Conservation (phyloP, 176 grass and related monocot species). For the Phragmites australis region DNA sequence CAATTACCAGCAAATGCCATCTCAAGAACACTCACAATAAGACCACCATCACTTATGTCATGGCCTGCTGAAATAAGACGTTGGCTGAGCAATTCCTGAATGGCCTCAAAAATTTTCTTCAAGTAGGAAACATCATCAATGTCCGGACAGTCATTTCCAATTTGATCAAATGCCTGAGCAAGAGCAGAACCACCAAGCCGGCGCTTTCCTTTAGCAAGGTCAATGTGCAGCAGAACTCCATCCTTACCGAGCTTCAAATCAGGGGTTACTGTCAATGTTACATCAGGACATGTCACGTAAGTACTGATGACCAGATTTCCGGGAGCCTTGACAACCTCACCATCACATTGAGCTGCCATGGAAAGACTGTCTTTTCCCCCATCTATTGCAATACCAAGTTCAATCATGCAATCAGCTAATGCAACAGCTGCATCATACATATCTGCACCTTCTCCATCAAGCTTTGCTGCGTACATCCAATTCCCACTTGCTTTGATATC, state of each 20-base stretch:
- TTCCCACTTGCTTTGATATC: slow-evolving; percentile 94
- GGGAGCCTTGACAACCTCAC: slow-evolving; percentile 85
- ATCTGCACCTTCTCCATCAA: slow-evolving; percentile 84
- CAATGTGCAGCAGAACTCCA: slow-evolving; percentile 85
- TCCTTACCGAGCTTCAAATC: slow-evolving; percentile 78
- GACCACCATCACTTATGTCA: slow-evolving; percentile 89
- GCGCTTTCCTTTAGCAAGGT: slow-evolving; percentile 66
- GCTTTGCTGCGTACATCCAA: slow-evolving; percentile 96
- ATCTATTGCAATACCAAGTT: slow-evolving; percentile 88
- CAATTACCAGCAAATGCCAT: slow-evolving; percentile 96
- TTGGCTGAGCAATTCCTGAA: slow-evolving; percentile 73
- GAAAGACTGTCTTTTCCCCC: slow-evolving; percentile 96
- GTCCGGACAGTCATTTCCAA: slow-evolving; percentile 84
- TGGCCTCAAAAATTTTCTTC: slow-evolving; percentile 62
- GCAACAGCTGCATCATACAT: slow-evolving; percentile 90
- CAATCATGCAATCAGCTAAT: slow-evolving; percentile 83
- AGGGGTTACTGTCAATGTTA: slow-evolving; percentile 86
- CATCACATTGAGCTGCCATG: slow-evolving; percentile 78
- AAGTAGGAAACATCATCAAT: slow-evolving; percentile 79
- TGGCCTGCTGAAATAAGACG: slow-evolving; percentile 76
- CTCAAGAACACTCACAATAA: slow-evolving; percentile 78
- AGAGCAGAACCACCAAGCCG: slow-evolving; percentile 82
- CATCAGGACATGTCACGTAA: slow-evolving; percentile 92
- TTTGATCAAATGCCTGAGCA: slow-evolving; percentile 86
- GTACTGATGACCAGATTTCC: slow-evolving; percentile 90